Conservation (phyloP, 2,329 filamentous ascomycete species). For the Parastagonospora avenae region DNA sequence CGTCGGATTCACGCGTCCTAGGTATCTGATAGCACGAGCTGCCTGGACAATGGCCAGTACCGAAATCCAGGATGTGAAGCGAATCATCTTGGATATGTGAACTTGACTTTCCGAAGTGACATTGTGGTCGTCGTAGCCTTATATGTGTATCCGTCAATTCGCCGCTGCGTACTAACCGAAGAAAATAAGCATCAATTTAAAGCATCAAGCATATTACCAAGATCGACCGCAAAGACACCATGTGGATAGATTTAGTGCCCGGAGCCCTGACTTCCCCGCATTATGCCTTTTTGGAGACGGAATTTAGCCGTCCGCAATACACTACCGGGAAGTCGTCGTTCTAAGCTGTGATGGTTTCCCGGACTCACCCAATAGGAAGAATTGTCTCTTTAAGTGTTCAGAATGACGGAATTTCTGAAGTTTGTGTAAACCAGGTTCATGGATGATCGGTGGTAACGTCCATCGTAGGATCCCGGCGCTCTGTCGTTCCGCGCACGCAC, state of each 20-base stretch:
- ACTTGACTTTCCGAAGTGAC: background rate
- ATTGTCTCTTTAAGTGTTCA: background rate
- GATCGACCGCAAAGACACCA: background rate
- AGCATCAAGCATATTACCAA: background rate
- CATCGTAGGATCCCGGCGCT: background rate
- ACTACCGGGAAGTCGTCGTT: background rate
- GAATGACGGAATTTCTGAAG: background rate
- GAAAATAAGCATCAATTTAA: background rate
- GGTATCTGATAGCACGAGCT: background rate
- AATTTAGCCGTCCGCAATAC: conserved; percentile 5
- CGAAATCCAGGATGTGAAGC: background rate
- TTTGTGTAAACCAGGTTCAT: background rate
- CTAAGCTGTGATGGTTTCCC: background rate
- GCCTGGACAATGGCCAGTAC: background rate
- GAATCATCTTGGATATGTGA: background rate
- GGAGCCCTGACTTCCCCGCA: background rate
- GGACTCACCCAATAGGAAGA: background rate
- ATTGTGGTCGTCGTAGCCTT: no score
- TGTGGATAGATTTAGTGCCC: background rate
- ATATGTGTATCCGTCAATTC: background rate
- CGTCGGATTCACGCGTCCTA: conserved; percentile 49
- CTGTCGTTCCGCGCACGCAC: background rate
- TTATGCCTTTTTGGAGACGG: conserved; percentile 2
- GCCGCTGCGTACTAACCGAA: background rate
- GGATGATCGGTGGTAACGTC: background rate